These are phyloP conservation scores for Moricandia moricandioides DNA, from an alignment of 345 rosid genomes.

Conservation along the genomic window DNA sequence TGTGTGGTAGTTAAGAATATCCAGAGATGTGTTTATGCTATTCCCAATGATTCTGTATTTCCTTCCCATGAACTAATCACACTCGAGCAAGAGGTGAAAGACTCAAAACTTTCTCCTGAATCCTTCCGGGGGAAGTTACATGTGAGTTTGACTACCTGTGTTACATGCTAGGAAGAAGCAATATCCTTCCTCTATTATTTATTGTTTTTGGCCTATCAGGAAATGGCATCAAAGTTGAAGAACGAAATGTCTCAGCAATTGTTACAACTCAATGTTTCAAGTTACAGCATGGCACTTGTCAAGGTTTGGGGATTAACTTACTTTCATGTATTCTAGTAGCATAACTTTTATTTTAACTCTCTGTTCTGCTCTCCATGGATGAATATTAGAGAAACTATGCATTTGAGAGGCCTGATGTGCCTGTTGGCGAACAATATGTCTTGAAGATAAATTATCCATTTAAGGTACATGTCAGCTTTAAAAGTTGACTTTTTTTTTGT, in stretches of 20 bases:
- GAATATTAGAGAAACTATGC: slow-evolving; percentile 75
- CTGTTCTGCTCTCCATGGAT: slow-evolving; percentile 19
- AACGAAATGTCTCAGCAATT: slow-evolving; percentile 68
- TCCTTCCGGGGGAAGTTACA: slow-evolving; percentile 66
- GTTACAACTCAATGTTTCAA: slow-evolving; percentile 69
- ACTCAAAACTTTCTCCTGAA: slow-evolving; percentile 56
- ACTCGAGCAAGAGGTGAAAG: slow-evolving; percentile 72
- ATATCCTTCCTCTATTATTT: slow-evolving; percentile 8
- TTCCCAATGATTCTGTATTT: slow-evolving; percentile 65
- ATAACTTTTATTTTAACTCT: slow-evolving; percentile 20
- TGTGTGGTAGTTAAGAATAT: slow-evolving; percentile 76
- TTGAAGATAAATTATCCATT: slow-evolving; percentile 88
- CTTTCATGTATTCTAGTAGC: slow-evolving; percentile 3
- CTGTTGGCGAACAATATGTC: slow-evolving; percentile 76
- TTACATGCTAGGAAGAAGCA: background rate
- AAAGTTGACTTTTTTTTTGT: background rate
- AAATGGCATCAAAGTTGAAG: slow-evolving; percentile 65
- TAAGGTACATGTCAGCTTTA: slow-evolving; percentile 53
- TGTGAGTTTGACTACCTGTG: slow-evolving; percentile 44
- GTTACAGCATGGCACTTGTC: slow-evolving; percentile 76
- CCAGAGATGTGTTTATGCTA: slow-evolving; percentile 84
- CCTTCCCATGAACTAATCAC: slow-evolving; percentile 54
- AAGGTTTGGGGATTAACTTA: slow-evolving; percentile 58
- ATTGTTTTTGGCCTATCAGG: slow-evolving; percentile 43
- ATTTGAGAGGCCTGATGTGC: slow-evolving; percentile 74